Percentiles rank a stretch among this genome's conserved stretches.
phyloP scores from a whole-genome alignment of 1,139 yeast species.

The Pichia sp. region DNA sequence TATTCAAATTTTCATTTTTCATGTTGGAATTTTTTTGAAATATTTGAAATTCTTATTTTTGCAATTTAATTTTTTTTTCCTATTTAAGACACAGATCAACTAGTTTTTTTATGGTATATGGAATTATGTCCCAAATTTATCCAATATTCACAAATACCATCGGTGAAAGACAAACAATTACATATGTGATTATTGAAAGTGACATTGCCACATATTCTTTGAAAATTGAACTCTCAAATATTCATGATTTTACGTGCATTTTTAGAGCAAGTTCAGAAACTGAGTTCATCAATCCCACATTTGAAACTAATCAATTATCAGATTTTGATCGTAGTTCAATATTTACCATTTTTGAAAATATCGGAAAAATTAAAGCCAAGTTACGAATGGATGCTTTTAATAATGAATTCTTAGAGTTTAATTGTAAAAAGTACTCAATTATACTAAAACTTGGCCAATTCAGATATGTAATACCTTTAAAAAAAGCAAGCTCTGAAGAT shows the following conservation, averaged over 20 bases:
- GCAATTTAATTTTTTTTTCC: background rate
- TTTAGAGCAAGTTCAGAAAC: background rate
- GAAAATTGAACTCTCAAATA: background rate
- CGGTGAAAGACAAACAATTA: background rate
- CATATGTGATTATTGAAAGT: background rate
- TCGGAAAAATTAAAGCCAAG: background rate
- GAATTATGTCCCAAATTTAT: background rate
- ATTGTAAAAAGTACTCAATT: background rate
- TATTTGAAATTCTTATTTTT: background rate
- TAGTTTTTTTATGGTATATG: background rate
- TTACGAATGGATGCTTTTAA: background rate
- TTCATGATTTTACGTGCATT: background rate
- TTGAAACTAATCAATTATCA: conserved; percentile 1
- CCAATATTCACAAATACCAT: background rate
- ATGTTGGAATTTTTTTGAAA: background rate
- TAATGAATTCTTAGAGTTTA: background rate
- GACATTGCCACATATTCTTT: background rate
- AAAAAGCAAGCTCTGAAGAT: conserved; percentile 1
- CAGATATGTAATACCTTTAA: conserved; percentile 17
- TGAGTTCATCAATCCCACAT: conserved; percentile 3
- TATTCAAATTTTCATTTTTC: background rate
- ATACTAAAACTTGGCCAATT: conserved; percentile 5
- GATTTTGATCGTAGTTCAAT: background rate
- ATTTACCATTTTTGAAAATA: background rate
- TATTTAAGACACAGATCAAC: background rate